A percentile compares a stretch with the other conserved stretches of the same genome.
Conservation (phyloP, 2,329 filamentous ascomycete species). For the Epichloe elymi region DNA sequence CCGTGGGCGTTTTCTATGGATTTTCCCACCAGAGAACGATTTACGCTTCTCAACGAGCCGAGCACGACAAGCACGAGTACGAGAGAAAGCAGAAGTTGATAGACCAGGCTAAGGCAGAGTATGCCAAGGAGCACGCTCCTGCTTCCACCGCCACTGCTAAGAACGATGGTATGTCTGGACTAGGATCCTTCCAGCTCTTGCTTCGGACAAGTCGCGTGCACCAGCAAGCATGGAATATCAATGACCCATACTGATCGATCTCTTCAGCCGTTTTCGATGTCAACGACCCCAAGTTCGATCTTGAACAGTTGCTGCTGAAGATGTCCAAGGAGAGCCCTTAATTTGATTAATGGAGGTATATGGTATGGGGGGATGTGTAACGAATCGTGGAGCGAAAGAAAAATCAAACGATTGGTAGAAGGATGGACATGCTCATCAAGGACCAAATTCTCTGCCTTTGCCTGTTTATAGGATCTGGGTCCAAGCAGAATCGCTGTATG, state of each 20-base stretch:
- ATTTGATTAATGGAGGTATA: constrained; percentile 6
- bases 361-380: neutral
- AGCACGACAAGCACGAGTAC: constrained; percentile 68
- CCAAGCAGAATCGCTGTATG: constrained; percentile 21
- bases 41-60: constrained; percentile 54
- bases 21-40: constrained; percentile 85
- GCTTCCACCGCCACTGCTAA: constrained; percentile 20
- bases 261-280: constrained; percentile 41
- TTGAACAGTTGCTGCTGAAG: constrained; percentile 69
- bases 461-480: constrained; percentile 5
- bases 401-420: neutral
- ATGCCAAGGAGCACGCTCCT: constrained; percentile 58
- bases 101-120: constrained; percentile 84
- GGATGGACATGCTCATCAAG: constrained; percentile 1
- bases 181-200: neutral
- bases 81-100: constrained; percentile 87
- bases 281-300: constrained; percentile 79
- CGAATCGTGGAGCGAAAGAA: neutral
- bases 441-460: constrained; percentile 1
- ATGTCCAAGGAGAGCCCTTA: constrained; percentile 42
- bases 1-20: constrained; percentile 86
- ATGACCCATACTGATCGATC: neutral
- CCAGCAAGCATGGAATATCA: neutral
- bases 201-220: neutral
- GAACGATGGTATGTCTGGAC: constrained; percentile 18